Base-by-base conservation (phyloP, 1,284 basidiomycete genomes). In the Afroboletus lepidellus region DNA sequence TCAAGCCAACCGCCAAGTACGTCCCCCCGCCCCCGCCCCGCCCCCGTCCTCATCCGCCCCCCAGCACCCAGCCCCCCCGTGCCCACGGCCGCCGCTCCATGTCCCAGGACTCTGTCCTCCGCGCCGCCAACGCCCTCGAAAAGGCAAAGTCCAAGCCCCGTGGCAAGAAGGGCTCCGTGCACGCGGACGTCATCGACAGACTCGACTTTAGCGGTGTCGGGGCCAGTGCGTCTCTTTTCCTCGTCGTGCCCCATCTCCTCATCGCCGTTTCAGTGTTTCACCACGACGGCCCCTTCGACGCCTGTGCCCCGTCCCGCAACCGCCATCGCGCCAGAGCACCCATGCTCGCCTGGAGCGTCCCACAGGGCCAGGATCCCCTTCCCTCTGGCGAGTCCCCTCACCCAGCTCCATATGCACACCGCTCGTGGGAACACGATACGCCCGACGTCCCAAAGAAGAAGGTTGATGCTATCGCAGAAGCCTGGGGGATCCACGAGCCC, bases 271-370 rank as follows among this genome's bases (percentile, higher is more conserved):
- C 59, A 92, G 89, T 89, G 81, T 90, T 92, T 72, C 90, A 92
- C 64, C 90, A 92, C 62, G 90, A 92, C 64, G 90, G 90, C 23
- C 90, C 90, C 8, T 92, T 92, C 66, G 90, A 92, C 66, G 90
- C 90, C 25, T 92, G 89, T 64, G 89, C 90, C 1, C 90, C 90
- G 2, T 90, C 89, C 51, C 85, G 90, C 62, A 92, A 92, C 72
- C 82, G 84, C 43, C 83, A 89, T 62, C 81, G 78, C 62, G 80
- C 77, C 64, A 86, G 83, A 66, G 90, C 90, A 12, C 90, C 90
- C 43, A 87, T 92, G 83, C 76, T 83, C 59, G 87, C 90, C 23
- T 92, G 90, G 85, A 78, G 77, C 52, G 69, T 69, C 38, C 69
- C 73, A 15, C 73, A 77, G 11, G 79, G 77, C 33, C 77, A 78